Conservation (phyloP, 176 grass and related monocot species). For the Aegilops umbellulata region DNA sequence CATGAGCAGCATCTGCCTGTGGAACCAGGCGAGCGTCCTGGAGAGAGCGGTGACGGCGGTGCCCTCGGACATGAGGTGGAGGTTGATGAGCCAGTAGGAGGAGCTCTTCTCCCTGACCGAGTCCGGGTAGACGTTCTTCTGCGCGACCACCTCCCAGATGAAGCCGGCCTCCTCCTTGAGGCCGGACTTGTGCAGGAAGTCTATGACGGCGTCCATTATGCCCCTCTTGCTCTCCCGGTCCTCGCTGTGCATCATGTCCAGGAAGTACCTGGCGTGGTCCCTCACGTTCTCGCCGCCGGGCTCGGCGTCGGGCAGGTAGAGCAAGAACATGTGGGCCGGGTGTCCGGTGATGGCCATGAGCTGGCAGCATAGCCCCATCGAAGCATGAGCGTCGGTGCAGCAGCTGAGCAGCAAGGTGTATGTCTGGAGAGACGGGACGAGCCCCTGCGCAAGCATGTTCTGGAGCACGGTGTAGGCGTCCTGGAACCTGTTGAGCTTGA, state of each 20-base stretch:
- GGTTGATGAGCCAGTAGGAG: constrained; percentile 88
- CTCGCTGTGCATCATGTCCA: constrained; percentile 95
- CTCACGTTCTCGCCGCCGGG: constrained; percentile 73
- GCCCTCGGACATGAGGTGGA: constrained; percentile 94
- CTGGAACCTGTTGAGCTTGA: constrained; percentile 63
- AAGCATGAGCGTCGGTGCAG: constrained; percentile 51
- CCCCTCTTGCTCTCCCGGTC: constrained; percentile 93
- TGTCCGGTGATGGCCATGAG: constrained; percentile 91
- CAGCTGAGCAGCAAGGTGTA: constrained; percentile 92
- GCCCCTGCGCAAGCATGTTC: constrained; percentile 68
- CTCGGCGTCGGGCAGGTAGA: constrained; percentile 82
- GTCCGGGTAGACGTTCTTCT: constrained; percentile 95
- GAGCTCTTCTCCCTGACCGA: constrained; percentile 71
- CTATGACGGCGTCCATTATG: constrained; percentile 83
- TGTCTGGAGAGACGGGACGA: constrained; percentile 86
- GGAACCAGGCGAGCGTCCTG: constrained; percentile 88
- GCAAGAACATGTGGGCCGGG: constrained; percentile 81
- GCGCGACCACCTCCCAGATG: constrained; percentile 86
- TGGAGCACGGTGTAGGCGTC: constrained; percentile 72
- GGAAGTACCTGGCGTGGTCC: constrained; percentile 64
- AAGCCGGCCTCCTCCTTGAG: constrained; percentile 95
- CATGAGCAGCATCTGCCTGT: constrained; percentile 58
- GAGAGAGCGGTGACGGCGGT: constrained; percentile 82
- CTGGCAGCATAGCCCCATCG: constrained; percentile 65
- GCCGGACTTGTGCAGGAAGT: constrained; percentile 87